Evolutionary conservation across 202 grass and related monocot species (phyloP), one percentile per base, ranked within the genome.

Genomic region (Alloteropsis angusta): DNA sequence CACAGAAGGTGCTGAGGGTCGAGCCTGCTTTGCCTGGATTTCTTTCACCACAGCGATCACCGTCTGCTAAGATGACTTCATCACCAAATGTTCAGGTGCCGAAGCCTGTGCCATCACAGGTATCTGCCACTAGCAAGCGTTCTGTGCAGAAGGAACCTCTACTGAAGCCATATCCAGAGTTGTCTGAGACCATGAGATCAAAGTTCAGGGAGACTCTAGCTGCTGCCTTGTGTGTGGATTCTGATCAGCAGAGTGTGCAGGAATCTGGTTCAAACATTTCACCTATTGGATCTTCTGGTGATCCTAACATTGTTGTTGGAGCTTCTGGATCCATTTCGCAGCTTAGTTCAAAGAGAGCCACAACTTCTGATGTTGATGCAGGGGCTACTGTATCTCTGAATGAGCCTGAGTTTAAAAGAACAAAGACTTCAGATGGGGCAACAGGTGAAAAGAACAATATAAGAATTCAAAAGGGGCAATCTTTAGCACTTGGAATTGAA

Each of bases 401-500:
- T 47, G 74, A 59, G 12, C 71, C 71, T 42, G 77, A 67, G 10
- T 71, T 25, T 41, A 84, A 88, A 82, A 83, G 65, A 75, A 55
- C 23, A 52, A 91, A 89, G 60, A 60, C n/a, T 23, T 65, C 48
- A 45, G 69, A 54, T 84, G 82, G 73, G 50, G 76, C 34, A 58
- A 43, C 44, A 66, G 6, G 18, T 37, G 69, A 56, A 49, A 75
- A 84, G 15, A 39, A 87, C 16, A 56, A 3, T 41, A 34, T 16
- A 18, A 30, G 28, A 30, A 23, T 74, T 71, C 76, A 75, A 54
- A 75, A 93, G 35, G 79, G 39, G 28, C 80, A 88, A 76, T 74
- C 1, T 46, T 58, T 97, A 71, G 82, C 82, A 59, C 85, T 45
- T 19, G 72, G 36, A 80, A 97, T 97, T 71, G 94, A 97, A 88